Base-by-base conservation (phyloP, 768 basidiomycete genomes). In the Auricularia cornea region DNA sequence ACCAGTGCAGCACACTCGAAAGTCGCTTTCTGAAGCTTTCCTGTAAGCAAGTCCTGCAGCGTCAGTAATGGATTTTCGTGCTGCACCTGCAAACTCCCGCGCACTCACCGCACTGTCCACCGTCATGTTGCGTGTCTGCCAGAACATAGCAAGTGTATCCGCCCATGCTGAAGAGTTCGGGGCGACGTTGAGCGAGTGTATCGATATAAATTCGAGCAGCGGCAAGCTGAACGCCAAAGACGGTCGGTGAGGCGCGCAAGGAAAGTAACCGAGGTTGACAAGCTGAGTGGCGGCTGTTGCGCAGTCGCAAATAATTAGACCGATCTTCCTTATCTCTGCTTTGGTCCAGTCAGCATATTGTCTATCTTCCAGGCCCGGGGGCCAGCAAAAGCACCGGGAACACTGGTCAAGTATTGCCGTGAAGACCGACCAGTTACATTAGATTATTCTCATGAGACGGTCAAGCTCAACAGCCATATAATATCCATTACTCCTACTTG, bases 211-310 rank as follows among this genome's bases (percentile, higher is more conserved):
- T 26, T 41, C 59, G 5, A 63, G 40, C 11, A 63, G 59, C 8
- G 59, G 26, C 16, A 51, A 5, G 31, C 41, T 32, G 63, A 60
- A 59, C 11, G 63, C 63, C 18, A 63, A n/a, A 3, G 31, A 23
- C 5, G 59, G 63, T 3, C 59, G 63, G 23, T 31, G 14, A 16
- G 63, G 63, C 31, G 59, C 44, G 59, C 63, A 59, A 8, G 63
- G 63, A 28, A 57, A 63, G 52, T 26, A 35, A 16, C 63, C 63
- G 10, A 12, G 8, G 3, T 26, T 23, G 3, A 63, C 38, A 8
- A 63, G 40, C 23, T 35, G 59, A 20, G 23, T 18, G 12, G 31
- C n/a, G 16, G 32, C 59, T 26, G 59, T 18, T 6, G 18, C 12
- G 35, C 59, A 60, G 44, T 18, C 5, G 23, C 44, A 48, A 23